phyloP scores from a whole-genome alignment of 2,329 filamentous ascomycete species.

The Fusarium caatingaense region DNA sequence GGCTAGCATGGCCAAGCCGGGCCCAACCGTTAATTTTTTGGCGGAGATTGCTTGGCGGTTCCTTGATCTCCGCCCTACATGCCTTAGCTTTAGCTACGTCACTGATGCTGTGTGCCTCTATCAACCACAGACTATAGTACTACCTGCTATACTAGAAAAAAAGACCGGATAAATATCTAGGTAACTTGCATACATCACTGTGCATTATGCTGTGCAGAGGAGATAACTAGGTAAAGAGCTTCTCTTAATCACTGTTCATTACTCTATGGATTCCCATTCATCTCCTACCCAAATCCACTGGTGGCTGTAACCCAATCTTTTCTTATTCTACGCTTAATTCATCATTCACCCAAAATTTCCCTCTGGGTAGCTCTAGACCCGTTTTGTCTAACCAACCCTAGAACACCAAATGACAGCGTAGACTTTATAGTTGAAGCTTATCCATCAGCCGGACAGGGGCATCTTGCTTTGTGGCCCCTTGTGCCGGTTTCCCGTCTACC shows the following conservation, averaged over 20 bases:
- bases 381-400: slow-evolving; percentile 1
- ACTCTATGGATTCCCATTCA: slow-evolving; percentile 12
- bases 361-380: slow-evolving; percentile 15
- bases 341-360: slow-evolving; percentile 13
- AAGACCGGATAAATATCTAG: not conserved
- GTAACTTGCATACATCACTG: not conserved
- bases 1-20: slow-evolving; percentile 34
- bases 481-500: slow-evolving; percentile 38
- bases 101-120: slow-evolving; percentile 1
- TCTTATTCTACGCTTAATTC: slow-evolving; percentile 11
- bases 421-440: slow-evolving; percentile 23
- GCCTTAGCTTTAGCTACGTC: slow-evolving; percentile 22
- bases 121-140: not conserved
- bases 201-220: not conserved
- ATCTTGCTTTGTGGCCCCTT: slow-evolving; percentile 6
- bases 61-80: slow-evolving; percentile 12
- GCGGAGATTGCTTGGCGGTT: slow-evolving; percentile 33
- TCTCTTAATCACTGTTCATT: not conserved
- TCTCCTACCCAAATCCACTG: not conserved
- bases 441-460: slow-evolving; percentile 33
- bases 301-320: not conserved
- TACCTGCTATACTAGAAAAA: not conserved
- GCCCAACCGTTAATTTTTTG: slow-evolving; percentile 35
- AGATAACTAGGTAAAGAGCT: not conserved
- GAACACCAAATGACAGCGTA: slow-evolving; percentile 9